Conservation (phyloP, 306 rosid species). For the Rosa persica region DNA sequence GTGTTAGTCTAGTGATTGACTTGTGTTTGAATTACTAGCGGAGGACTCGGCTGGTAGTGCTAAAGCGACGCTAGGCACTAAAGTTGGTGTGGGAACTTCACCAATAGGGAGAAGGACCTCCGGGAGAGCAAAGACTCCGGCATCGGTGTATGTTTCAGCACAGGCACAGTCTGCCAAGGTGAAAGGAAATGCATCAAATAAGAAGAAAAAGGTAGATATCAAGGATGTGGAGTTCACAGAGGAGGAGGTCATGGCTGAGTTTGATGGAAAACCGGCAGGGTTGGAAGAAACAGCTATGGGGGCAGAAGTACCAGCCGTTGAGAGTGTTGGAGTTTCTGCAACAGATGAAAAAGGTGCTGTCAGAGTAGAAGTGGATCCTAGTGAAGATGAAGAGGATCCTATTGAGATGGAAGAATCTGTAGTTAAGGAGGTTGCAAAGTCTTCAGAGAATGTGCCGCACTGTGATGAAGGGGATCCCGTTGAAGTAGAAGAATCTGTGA, state of each 20-base stretch:
- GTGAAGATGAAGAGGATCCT: not conserved
- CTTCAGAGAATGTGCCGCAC: not conserved
- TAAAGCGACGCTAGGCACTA: constrained; percentile 14
- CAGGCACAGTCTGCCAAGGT: constrained; percentile 26
- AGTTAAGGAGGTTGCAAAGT: not conserved
- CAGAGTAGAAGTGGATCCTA: not conserved
- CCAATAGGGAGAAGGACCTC: constrained; percentile 29
- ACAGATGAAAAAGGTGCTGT: not conserved
- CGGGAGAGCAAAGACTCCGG: constrained; percentile 28
- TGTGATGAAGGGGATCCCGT: not conserved
- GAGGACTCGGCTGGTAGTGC: constrained; percentile 32
- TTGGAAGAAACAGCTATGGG: constrained; percentile 26
- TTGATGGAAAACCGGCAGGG: constrained; percentile 29
- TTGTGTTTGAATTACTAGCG: constrained; percentile 1
- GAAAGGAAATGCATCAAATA: constrained; percentile 35
- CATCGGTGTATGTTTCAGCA: constrained; percentile 16
- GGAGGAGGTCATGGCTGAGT: constrained; percentile 24
- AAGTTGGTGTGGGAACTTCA: constrained; percentile 32
- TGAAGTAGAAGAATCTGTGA: not conserved
- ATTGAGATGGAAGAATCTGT: constrained; percentile 6
- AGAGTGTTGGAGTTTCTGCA: constrained; percentile 10
- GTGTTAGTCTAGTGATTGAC: not conserved
- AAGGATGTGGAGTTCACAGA: constrained; percentile 20
- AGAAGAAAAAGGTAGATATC: constrained; percentile 30
- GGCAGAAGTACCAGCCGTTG: constrained; percentile 6